Base-by-base conservation (phyloP, 257 asterid genomes). In the Jasminum sambac region DNA sequence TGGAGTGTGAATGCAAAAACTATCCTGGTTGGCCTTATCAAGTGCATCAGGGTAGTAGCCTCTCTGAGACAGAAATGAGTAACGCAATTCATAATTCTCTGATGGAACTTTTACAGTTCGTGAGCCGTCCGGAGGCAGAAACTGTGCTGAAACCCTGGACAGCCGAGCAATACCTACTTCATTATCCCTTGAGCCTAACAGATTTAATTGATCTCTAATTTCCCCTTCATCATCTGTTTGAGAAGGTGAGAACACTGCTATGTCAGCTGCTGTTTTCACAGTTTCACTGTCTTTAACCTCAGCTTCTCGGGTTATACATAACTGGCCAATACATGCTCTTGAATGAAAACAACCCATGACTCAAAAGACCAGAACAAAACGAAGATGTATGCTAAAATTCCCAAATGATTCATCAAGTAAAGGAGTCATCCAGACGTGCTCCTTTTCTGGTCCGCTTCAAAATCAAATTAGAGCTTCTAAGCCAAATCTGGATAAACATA, bases 1-100 rank as follows among this genome's bases (percentile, higher is more conserved):
- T 2, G 98, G 97, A 67, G 96, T 89, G 71, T 89, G 96, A 68
- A 94, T 87, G 85, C 96, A 90, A 66, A 89, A 94, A 85, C 97
- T 94, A 72, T 94, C 98, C 71, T 94, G 98, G 83, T 94, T 94
- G 61, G 95, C 92, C 76, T 94, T 94, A 80, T 94, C 97, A 61
- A 94, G 96, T 16, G 96, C 96, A 85, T 94, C 98, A 6, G 98
- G 98, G 71, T 94, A 94, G 79, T 90, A 94, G 8, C 98, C 98
- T 77, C 97, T 86, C 83, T 94, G 98, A 38, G 96, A 94, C 57
- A 94, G 74, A 81, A 86, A 94, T 11, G 98, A 94, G 83, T 81
- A 90, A 17, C 83, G 84, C 57, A 94, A 76, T 67, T 94, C 97
- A 78, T 86, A 90, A 75, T 77, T 80, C 70, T 79, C 94, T 4